Conservation (phyloP, 768 basidiomycete species). For the Hygrophorus pudorinus region DNA sequence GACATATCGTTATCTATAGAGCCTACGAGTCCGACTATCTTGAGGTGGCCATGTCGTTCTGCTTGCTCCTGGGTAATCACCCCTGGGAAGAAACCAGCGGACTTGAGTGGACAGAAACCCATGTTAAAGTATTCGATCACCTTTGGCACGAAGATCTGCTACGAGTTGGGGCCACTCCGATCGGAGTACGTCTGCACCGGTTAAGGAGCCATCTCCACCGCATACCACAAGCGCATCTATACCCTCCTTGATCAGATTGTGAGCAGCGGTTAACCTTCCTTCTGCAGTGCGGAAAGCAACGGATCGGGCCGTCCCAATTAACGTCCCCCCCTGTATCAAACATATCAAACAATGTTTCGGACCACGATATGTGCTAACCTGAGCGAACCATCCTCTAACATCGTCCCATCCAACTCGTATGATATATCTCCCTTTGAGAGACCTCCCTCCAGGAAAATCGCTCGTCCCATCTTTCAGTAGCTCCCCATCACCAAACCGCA, state of each 20-base stretch:
- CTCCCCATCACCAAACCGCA: slow-evolving; percentile 76
- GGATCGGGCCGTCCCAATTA: slow-evolving; percentile 91
- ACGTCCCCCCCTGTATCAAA: slow-evolving; percentile 68
- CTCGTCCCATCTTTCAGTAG: slow-evolving; percentile 75
- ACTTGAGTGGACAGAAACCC: neutral
- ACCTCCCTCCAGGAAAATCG: slow-evolving; percentile 56
- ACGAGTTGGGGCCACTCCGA: slow-evolving; percentile 91
- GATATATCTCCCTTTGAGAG: slow-evolving; percentile 86
- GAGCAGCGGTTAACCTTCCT: slow-evolving; percentile 81
- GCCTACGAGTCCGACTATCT: slow-evolving; percentile 96
- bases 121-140: slow-evolving; percentile 23
- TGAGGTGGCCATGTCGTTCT: slow-evolving; percentile 69
- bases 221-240: slow-evolving; percentile 97
- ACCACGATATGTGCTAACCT: slow-evolving; percentile 37
- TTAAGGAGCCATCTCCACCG: slow-evolving; percentile 94
- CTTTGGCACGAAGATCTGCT: slow-evolving; percentile 49
- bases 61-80: slow-evolving; percentile 70
- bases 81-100: slow-evolving; percentile 27
- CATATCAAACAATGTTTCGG: neutral
- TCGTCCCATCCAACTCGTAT: slow-evolving; percentile 98
- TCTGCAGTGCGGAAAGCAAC: slow-evolving; percentile 75
- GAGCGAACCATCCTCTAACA: slow-evolving; percentile 87
- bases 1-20: slow-evolving; percentile 99
- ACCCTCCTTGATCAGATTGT: slow-evolving; percentile 91
- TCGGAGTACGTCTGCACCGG: slow-evolving; percentile 90